Evolutionary conservation across 139 green algal species (phyloP), one percentile per base, ranked within the genome.

Genomic region (Haematococcus lacustris): DNA sequence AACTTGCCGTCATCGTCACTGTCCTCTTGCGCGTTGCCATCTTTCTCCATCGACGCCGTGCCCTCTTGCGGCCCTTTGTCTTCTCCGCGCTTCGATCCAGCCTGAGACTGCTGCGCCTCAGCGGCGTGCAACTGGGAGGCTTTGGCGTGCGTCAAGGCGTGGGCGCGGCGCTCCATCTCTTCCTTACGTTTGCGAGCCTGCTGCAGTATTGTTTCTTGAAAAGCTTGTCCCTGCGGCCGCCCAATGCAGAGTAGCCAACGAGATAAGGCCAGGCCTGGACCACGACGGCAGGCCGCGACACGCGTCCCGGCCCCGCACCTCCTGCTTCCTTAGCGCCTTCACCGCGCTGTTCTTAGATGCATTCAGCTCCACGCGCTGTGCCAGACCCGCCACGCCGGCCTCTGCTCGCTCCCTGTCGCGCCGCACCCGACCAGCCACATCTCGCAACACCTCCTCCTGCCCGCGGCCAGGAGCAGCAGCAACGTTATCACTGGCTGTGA

Each of bases 401-500:
- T 91, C 83, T 25, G 73, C 70, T 47, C 77, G 68, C 62, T 92
- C 81, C 38, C 66, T 60, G 39, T 82, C 65, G 32, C 40, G n/a
- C 51, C 57, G 35, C 0, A 81, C 82, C 43, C 70, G 63, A 1
- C 82, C 83, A 1, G 81, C 65, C 2, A 74, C 69, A 28, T 75
- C 66, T 3, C 81, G 79, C 30, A 93, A 38, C 32, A 88, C 73
- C 13, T 83, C 79, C 50, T 91, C 87, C 85, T 90, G 77, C 3
- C 1, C 23, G 35, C 5, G 51, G 1, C 3, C 23, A 47, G n/a
- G 38, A 30, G 57, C 33, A n/a, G n/a, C n/a, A n/a, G n/a, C n/a
- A n/a, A n/a, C n/a, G n/a, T n/a, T n/a, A n/a, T n/a, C n/a, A n/a
- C n/a, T n/a, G n/a, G n/a, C n/a, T n/a, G n/a, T n/a, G n/a, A n/a